Conservation (phyloP, 1,284 basidiomycete species). For the Phaffia rhodozyma region DNA sequence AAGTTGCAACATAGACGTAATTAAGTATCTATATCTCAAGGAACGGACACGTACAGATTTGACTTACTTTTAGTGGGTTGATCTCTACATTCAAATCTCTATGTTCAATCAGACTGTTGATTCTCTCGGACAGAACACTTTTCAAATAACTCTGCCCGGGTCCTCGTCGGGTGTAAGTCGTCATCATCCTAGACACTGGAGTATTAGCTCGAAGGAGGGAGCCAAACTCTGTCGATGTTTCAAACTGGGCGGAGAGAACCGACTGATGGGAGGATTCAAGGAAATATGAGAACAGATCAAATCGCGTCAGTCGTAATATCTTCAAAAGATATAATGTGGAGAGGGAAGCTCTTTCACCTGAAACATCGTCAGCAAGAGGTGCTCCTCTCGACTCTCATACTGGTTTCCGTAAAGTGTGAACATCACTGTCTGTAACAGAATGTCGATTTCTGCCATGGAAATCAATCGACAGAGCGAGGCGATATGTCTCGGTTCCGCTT, state of each 20-base stretch:
- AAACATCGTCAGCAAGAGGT: conserved; percentile 97
- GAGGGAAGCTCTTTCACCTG: conserved; percentile 36
- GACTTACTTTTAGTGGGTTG: conserved; percentile 81
- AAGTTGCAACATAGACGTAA: neutral
- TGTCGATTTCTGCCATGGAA: conserved; percentile 91
- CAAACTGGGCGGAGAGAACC: conserved; percentile 94
- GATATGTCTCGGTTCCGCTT: conserved; percentile 93
- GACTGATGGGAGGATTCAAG: conserved; percentile 43
- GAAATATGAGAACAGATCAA: neutral
- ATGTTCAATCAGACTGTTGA: conserved; percentile 96
- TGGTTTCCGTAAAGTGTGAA: conserved; percentile 99
- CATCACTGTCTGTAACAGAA: conserved; percentile 98
- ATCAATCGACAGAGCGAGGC: conserved; percentile 95
- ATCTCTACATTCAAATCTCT: conserved; percentile 98
- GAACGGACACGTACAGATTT: neutral
- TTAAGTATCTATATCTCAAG: neutral
- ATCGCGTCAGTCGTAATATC: neutral
- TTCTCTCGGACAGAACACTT: conserved; percentile 87
- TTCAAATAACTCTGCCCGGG: conserved; percentile 97
- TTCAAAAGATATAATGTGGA: neutral
- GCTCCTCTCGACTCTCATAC: conserved; percentile 97
- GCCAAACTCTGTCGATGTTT: conserved; percentile 94
- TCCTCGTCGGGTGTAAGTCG: conserved; percentile 93
- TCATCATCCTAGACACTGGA: conserved; percentile 99
- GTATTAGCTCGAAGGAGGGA: conserved; percentile 95